Evolutionary conservation across 805 yeast genomes (phyloP).

Genomic region (Nakazawaea wyomingensis): DNA sequence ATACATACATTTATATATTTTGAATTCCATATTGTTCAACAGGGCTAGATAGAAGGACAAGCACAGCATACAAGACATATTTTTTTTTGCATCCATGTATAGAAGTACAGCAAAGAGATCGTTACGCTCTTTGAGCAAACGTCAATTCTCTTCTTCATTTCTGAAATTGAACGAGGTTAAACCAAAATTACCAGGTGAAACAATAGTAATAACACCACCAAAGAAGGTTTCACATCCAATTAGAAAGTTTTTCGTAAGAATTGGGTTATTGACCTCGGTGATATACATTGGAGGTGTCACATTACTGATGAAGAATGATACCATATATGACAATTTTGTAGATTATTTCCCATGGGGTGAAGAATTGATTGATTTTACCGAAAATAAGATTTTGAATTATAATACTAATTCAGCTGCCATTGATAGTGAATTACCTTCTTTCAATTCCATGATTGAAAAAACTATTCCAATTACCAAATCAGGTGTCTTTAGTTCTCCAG

Average conservation of each 20-base stretch:
- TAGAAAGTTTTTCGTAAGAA: constrained; percentile 22
- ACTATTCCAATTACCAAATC: constrained; percentile 34
- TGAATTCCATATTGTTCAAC: no score
- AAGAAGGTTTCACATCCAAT: constrained; percentile 19
- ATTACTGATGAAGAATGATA: constrained; percentile 48
- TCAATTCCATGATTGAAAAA: constrained; percentile 32
- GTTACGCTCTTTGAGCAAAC: constrained; percentile 1
- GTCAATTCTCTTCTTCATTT: constrained; percentile 4
- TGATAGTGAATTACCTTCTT: constrained; percentile 20
- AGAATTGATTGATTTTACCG: constrained; percentile 43
- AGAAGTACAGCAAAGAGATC: neutral
- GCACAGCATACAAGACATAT: neutral
- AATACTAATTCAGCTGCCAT: constrained; percentile 16
- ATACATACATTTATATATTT: no score
- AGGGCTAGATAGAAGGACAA: neutral
- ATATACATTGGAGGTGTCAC: constrained; percentile 59
- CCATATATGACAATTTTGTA: constrained; percentile 55
- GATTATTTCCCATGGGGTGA: constrained; percentile 65
- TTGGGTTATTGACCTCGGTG: constrained; percentile 21
- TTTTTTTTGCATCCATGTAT: neutral
- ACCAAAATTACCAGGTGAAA: constrained; percentile 10
- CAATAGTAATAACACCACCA: neutral
- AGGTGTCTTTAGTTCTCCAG: constrained; percentile 30
- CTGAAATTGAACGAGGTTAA: constrained; percentile 3
- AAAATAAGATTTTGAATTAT: constrained; percentile 23